A percentile compares a stretch with the other conserved stretches of the same genome.
phyloP scores from a whole-genome alignment of 345 rosid species.

The Isatis tinctoria region DNA sequence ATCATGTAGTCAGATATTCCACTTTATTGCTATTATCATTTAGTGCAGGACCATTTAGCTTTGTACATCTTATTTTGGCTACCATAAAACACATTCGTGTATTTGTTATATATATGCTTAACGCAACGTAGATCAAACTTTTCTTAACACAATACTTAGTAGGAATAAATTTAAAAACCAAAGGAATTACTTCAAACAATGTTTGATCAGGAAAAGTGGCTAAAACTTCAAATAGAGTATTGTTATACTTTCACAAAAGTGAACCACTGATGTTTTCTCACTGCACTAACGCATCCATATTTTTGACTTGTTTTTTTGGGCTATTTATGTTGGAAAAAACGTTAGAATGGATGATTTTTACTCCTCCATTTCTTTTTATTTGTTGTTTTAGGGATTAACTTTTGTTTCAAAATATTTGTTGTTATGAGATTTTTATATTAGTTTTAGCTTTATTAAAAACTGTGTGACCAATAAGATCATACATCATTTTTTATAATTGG shows the following conservation, averaged over 20 bases:
- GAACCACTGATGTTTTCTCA: not conserved
- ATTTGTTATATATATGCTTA: not conserved
- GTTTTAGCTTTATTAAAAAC: too few species aligned
- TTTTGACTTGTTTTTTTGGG: not conserved
- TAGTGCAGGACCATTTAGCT: not conserved
- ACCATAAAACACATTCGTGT: not conserved
- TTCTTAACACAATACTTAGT: not conserved
- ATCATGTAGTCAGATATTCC: not conserved
- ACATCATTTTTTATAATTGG: too few species aligned
- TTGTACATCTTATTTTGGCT: not conserved
- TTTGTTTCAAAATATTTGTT: too few species aligned
- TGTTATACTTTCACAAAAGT: not conserved
- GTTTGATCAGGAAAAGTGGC: not conserved
- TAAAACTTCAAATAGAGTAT: not conserved
- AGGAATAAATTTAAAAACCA: too few species aligned
- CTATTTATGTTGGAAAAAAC: too few species aligned
- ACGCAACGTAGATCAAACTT: not conserved
- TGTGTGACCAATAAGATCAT: too few species aligned
- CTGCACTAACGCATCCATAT: not conserved
- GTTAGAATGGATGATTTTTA: too few species aligned
- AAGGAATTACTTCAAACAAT: not conserved
- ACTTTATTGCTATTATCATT: not conserved
- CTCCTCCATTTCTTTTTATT: too few species aligned
- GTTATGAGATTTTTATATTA: too few species aligned
- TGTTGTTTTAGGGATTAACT: too few species aligned